Evolutionary conservation across 805 yeast species (phyloP), one percentile per base, ranked within the genome.

Genomic region (Alloascoidea hylecoeti): DNA sequence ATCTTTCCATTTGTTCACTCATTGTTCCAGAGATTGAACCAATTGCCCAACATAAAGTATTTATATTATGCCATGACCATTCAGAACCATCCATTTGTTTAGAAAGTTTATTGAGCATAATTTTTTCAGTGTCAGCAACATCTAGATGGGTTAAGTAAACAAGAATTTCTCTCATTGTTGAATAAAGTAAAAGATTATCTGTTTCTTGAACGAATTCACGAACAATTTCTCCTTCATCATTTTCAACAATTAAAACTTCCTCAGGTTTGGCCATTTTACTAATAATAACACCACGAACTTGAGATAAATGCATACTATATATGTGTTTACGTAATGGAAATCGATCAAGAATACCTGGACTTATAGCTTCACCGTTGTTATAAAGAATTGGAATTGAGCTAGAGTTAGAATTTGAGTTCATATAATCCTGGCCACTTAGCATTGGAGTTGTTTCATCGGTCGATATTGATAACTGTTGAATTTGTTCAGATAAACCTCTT

Each of bases 1-100:
- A 72, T 61, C 88, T 92, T 56, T 92, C 99, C 73, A 89, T 81
- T 48, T 86, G 95, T 62, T 92, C 97, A 54, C 83, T 86, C 98
- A 92, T 92, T 1, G 98, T 83, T 54, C 98, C 97, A 2, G 96
- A 85, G 42, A 92, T 92, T 13, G 97, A 89, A 44, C 99, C 99
- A 57, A 92, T 92, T 6, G 99, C 99, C 99, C 99, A 92, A 66
- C 97, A 92, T 46, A 92, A 63, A 2, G 97, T 92, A 58, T 92
- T 92, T 51, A 92, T 80, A 55, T 89, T 89, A 56, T 86, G 94
- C 97, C 98, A 92, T 18, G 96, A 88, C 99, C 99, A 92, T 63
- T 92, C 98, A 40, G 83, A 70, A 35, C 94, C 97, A 58, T 92
- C 97, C 38, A 89, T 78, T 64, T 92, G 98, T 51, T 81, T 74